A percentile compares a stretch with the other conserved stretches of the same genome.
Conservation (phyloP, 805 yeast species). For the Kregervanrija pseudodelftensis region DNA sequence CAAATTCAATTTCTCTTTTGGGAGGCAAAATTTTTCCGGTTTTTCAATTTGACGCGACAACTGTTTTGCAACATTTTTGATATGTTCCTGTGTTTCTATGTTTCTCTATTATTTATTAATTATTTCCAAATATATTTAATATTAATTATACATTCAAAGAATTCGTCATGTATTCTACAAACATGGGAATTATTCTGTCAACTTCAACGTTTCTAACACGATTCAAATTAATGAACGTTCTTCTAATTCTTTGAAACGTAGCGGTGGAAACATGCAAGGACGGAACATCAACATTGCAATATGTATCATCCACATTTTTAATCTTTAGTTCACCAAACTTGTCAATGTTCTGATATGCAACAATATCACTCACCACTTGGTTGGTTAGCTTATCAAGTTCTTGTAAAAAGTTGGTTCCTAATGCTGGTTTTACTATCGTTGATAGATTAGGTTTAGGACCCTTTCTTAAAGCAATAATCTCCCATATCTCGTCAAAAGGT, state of each 20-base stretch:
- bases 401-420: conserved; percentile 68
- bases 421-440: conserved; percentile 73
- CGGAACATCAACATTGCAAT: conserved; percentile 54
- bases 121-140: not conserved
- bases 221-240: conserved; percentile 78
- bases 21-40: too few relatives aligned
- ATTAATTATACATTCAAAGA: conserved; percentile 36
- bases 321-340: conserved; percentile 37
- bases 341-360: conserved; percentile 53
- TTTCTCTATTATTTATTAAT: not conserved
- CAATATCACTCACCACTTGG: conserved; percentile 51
- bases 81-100: too few relatives aligned
- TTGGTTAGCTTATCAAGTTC: conserved; percentile 70
- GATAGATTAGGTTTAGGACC: conserved; percentile 78
- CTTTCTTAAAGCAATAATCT: conserved; percentile 49
- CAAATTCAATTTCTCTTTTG: too few relatives aligned
- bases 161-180: conserved; percentile 69
- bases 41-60: too few relatives aligned
- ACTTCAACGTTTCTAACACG: conserved; percentile 68
- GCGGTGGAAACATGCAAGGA: conserved; percentile 52
- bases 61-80: too few relatives aligned
- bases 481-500: conserved; percentile 65
- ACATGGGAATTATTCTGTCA: conserved; percentile 61
- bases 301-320: conserved; percentile 30
- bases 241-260: conserved; percentile 72